These are phyloP conservation scores for Corylus avellana DNA, from an alignment of 306 rosid species.

Conservation along the genomic window DNA sequence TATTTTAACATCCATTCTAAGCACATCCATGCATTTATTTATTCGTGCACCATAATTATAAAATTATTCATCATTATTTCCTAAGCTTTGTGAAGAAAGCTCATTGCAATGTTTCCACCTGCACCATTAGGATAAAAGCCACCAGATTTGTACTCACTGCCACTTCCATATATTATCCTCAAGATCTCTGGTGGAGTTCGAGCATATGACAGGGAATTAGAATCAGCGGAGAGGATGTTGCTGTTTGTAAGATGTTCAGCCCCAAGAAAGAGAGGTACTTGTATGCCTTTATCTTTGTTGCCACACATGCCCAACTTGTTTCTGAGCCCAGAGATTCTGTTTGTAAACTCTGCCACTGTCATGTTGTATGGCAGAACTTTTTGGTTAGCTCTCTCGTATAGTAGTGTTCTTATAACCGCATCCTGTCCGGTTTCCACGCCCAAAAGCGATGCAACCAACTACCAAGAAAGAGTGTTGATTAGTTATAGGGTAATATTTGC, in stretches of 20 bases:
- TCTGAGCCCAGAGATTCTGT: not conserved
- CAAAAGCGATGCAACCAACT: conserved; percentile 28
- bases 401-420: conserved; percentile 23
- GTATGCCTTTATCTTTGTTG: conserved; percentile 32
- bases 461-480: too few species aligned
- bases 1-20: too few species aligned
- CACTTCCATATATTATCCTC: conserved; percentile 22
- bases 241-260: conserved; percentile 28
- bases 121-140: conserved; percentile 17
- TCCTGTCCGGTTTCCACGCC: conserved; percentile 33
- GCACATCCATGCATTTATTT: too few species aligned
- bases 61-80: too few species aligned
- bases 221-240: conserved; percentile 25
- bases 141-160: conserved; percentile 19
- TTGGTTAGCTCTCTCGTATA: conserved; percentile 5
- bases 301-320: conserved; percentile 31
- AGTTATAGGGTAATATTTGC: too few species aligned
- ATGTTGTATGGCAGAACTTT: conserved; percentile 24
- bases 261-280: conserved; percentile 22
- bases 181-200: conserved; percentile 22
- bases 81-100: too few species aligned
- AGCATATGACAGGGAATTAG: conserved; percentile 22
- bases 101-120: too few species aligned
- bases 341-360: conserved; percentile 31
- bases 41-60: too few species aligned